phyloP scores from a whole-genome alignment of 1,284 basidiomycete genomes.

The Inonotus hispidus region DNA sequence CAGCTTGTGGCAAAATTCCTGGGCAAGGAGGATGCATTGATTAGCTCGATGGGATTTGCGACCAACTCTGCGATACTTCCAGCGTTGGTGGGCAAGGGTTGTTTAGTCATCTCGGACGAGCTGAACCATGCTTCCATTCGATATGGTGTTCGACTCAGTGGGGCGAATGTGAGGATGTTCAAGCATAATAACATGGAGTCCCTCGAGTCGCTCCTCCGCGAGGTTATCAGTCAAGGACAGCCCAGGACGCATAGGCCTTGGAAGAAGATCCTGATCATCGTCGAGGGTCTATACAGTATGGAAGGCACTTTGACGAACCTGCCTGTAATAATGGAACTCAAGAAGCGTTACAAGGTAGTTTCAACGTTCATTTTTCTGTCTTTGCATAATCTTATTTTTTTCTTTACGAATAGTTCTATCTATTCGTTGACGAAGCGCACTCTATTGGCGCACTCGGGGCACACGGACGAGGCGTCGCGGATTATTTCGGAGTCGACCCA shows the following conservation, averaged over 20 bases:
- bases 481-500: constrained; percentile 91
- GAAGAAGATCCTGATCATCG: constrained; percentile 96
- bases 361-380: background rate
- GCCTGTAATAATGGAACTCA: constrained; percentile 81
- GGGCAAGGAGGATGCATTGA: constrained; percentile 83
- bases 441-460: constrained; percentile 95
- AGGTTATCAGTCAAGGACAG: constrained; percentile 95
- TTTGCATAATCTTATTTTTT: background rate
- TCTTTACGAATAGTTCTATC: constrained; percentile 66
- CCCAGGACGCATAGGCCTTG: constrained; percentile 96
- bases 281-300: constrained; percentile 98
- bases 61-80: constrained; percentile 97
- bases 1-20: constrained; percentile 87
- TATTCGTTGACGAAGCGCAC: constrained; percentile 97
- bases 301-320: constrained; percentile 91
- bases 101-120: constrained; percentile 95
- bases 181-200: constrained; percentile 94
- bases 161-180: constrained; percentile 89
- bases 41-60: constrained; percentile 96
- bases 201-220: constrained; percentile 79
- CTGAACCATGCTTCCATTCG: constrained; percentile 96
- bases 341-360: constrained; percentile 90
- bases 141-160: constrained; percentile 86
- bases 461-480: constrained; percentile 89
- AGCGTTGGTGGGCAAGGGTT: constrained; percentile 87